These are phyloP conservation scores for Pseudonectria buxi DNA, from an alignment of 2,329 filamentous ascomycete genomes.

Conservation along the genomic window DNA sequence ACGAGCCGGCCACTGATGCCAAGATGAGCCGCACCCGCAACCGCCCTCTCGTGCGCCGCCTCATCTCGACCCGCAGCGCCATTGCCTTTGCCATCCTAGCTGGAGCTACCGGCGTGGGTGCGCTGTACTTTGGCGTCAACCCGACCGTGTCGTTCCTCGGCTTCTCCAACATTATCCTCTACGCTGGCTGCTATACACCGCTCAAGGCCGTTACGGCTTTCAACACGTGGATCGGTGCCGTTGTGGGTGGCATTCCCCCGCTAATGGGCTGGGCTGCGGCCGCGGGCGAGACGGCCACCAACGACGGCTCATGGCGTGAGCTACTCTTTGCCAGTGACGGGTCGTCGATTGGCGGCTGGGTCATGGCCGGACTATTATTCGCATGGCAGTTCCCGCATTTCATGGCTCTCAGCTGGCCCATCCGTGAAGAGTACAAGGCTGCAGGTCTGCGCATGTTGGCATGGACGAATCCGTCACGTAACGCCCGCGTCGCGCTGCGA, in stretches of 20 bases:
- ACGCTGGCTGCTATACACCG: constrained; percentile 88
- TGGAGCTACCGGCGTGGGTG: constrained; percentile 60
- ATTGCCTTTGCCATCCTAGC: constrained; percentile 71
- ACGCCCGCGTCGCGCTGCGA: constrained; percentile 77
- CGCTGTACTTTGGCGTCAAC: constrained; percentile 85
- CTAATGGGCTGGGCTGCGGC: constrained; percentile 98
- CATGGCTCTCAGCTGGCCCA: constrained; percentile 84
- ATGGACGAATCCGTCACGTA: constrained; percentile 81
- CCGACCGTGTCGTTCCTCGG: constrained; percentile 86
- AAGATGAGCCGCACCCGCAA: constrained; percentile 93
- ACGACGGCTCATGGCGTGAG: constrained; percentile 68
- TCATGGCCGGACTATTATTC: constrained; percentile 76
- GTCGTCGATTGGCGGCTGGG: constrained; percentile 72
- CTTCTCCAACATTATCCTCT: constrained; percentile 76
- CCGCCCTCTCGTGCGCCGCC: constrained; percentile 74
- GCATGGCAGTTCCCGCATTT: constrained; percentile 99
- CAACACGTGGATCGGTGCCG: constrained; percentile 92
- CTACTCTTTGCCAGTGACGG: constrained; percentile 61
- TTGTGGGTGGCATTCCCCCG: constrained; percentile 89
- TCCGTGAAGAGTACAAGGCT: constrained; percentile 79
- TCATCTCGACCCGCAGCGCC: constrained; percentile 67
- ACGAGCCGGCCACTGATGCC: constrained; percentile 84
- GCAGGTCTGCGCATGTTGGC: constrained; percentile 67
- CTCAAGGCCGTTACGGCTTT: constrained; percentile 78
- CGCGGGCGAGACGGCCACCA: constrained; percentile 76